Base-by-base conservation (phyloP, 2,329 filamentous ascomycete species). In the Curvularia sp. region DNA sequence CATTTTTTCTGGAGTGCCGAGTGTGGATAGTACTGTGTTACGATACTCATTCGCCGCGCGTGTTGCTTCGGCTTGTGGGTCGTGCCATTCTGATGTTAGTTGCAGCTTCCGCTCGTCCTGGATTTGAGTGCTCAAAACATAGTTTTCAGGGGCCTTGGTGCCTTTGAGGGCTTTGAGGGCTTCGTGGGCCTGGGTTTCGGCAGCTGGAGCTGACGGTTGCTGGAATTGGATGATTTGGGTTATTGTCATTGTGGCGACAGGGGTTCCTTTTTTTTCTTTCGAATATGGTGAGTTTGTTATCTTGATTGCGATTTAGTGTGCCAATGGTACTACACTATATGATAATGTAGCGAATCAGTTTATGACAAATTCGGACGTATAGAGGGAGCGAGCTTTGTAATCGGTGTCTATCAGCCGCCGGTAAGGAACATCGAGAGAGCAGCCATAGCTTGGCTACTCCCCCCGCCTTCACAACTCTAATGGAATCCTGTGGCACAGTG, bases 61-160 rank as follows among this genome's bases (percentile, higher is more conserved):
- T 0, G 43, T 45, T 23, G 30, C 19, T 43, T 49, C 55, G 15
- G 50, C 39, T 19, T 21, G 19, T 7, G 39, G 45, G 15, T 58
- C 55, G 30, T 49, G 51, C 45, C 51, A 54, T 46, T 50, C 45
- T 5, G 55, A 55, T 1, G 50, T 58, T n/a, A 58, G 19, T 19
- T 58, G 55, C 3, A 55, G 10, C 5, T n/a, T 42, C 12, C 15
- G 23, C 49, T 54, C 38, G 13, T 54, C 30, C 7, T 49, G 38
- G 27, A 19, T 27, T 9, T 49, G 30, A 25, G 55, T 58, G 25
- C 55, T 50, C 3, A 58, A 30, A 0, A 49, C 39, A 15, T 45
- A 49, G 38, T 58, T 58, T 5, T 46, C 30, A 23, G 55, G 55
- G 1, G 50, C 38, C 34, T 49, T 57, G n/a, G 45, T 39, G 42